Evolutionary conservation across 352 stramenopile genomes (phyloP), one percentile per base, ranked within the genome.

Genomic region (Pythium brassicae): DNA sequence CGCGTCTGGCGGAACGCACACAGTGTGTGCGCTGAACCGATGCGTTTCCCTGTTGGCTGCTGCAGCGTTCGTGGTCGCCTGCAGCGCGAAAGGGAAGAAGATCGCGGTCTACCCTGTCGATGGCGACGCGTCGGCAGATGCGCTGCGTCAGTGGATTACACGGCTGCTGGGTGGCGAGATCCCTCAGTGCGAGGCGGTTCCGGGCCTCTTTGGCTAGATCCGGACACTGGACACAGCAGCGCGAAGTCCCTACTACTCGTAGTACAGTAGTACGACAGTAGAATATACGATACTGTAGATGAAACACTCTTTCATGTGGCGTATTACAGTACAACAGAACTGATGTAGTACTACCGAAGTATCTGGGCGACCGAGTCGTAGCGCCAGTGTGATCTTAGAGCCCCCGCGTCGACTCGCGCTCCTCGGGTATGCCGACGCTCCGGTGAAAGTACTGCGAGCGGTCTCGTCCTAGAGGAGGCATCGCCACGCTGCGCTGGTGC

Each of bases 51-150:
- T 11, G 6, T 32, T 43, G 8, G 32, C 23, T 51, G 25, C 20
- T 50, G 12, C 25, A 89, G 78, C 78, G 0, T 86, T 92, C 22
- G 53, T 89, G 22, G 67, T 86, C 12, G 74, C 65, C 0, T 71
- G 81, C 20, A 85, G 69, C 27, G 71, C 71, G 39, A 85, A 82
- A 53, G 79, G 77, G 42, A 83, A 83, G 51, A 92, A 92, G 50
- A 77, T 88, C 9, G 63, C 75, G 20, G 44, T 86, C 43, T 65
- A 77, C 20, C 52, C 67, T 20, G 22, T 40, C 12, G 51, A 12
- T 19, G 46, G 42, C 53, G 53, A 35, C 34, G 40, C 55, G 20
- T 74, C 49, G 44, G 20, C 76, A 4, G 68, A 86, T n/a, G 58
- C 69, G 26, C 59, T 82, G 44, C 74, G 71, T 17, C 75, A 74